Evolutionary conservation across 1,284 basidiomycete species (phyloP), one percentile per base, ranked within the genome.

Genomic region (Ganoderma boninense): DNA sequence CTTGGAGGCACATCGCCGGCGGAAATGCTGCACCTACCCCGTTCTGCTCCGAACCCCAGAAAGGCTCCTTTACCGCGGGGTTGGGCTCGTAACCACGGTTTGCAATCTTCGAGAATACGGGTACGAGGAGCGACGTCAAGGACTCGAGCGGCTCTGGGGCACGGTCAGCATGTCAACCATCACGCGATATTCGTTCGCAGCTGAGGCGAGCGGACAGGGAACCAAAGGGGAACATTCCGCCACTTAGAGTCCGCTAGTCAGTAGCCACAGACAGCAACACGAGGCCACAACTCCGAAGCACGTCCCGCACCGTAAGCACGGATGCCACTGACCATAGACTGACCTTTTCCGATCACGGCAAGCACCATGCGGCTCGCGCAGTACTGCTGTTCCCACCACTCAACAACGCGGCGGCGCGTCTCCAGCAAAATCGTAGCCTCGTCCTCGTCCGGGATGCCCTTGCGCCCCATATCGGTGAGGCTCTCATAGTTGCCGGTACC

Each of bases 341-440:
- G 38, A 80, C 79, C 79, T 72, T 70, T 75, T n/a, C 79, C 79
- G 29, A 80, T 67, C 23, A 80, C 75, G 14, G 75, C 78, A 13
- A 92, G 80, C 78, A 87, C 89, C 90, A 92, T 91, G 69, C 90
- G 80, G 65, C 89, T 86, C n/a, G 90, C 88, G 69, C 87, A 90
- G 80, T 93, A 93, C 76, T 91, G 83, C 69, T 83, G 80, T 69
- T 87, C 80, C 86, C 90, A 91, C 88, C 92, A 93, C 76, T 89
- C 85, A 71, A 92, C 86, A 67, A 93, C 83, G 75, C 90, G 83
- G 66, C 86, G 80, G 43, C 91, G 81, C 0, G 90, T 89, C 75
- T 92, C 90, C 29, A 85, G 77, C 2, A 89, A 88, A 7, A 82
- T 77, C 13, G 74, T 72, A 0, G 79, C 80, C 26, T 81, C 82